Conservation (phyloP, 352 stramenopile species). For the Pythium inflatum region DNA sequence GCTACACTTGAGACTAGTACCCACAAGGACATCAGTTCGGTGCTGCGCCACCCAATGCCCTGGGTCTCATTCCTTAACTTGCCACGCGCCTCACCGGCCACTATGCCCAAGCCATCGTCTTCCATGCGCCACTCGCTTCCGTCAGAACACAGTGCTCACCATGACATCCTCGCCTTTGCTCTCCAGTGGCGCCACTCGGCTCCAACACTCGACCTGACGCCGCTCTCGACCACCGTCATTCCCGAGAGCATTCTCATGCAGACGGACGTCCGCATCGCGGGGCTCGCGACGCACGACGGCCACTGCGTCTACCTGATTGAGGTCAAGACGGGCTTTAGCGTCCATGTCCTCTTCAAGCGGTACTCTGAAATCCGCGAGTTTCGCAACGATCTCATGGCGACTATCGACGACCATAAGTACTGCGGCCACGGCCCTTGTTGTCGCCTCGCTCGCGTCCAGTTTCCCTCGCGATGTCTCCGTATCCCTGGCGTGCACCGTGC, state of each 20-base stretch:
- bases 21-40: no score
- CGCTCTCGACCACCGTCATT: background rate
- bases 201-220: background rate
- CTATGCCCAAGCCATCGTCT: background rate
- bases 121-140: slow-evolving; percentile 3
- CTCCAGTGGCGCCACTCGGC: slow-evolving; percentile 12
- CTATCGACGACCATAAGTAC: slow-evolving; percentile 27
- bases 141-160: slow-evolving; percentile 3
- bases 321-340: slow-evolving; percentile 53
- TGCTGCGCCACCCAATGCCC: no score
- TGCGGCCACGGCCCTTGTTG: slow-evolving; percentile 52
- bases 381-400: slow-evolving; percentile 46
- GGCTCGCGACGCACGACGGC: slow-evolving; percentile 38
- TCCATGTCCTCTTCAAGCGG: slow-evolving; percentile 65
- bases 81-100: no score
- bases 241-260: slow-evolving; percentile 28
- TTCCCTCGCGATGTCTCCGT: slow-evolving; percentile 46
- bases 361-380: slow-evolving; percentile 77
- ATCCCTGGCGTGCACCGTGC: slow-evolving; percentile 10
- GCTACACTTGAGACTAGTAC: no score
- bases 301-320: slow-evolving; percentile 65
- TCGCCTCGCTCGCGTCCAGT: slow-evolving; percentile 54
- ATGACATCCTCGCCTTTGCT: background rate
- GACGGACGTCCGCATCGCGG: slow-evolving; percentile 45
- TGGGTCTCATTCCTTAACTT: no score